These are phyloP conservation scores for Naganishia sp. DNA, from an alignment of 1,284 basidiomycete species.

Conservation along the genomic window DNA sequence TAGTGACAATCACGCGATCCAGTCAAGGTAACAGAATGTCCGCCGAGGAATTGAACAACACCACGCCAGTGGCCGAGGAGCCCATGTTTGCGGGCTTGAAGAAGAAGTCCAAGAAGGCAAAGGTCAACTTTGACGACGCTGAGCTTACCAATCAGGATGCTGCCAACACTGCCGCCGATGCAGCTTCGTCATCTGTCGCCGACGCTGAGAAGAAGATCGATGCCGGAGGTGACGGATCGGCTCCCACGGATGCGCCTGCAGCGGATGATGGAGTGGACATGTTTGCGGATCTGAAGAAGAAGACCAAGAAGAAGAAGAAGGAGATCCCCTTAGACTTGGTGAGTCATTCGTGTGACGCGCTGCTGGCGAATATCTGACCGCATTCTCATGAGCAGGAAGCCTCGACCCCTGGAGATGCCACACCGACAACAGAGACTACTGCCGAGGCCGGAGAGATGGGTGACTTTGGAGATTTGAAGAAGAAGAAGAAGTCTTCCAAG, in stretches of 20 bases:
- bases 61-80: slow-evolving; percentile 28
- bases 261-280: slow-evolving; percentile 45
- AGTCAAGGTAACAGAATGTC: slow-evolving; percentile 25
- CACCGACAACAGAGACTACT: slow-evolving; percentile 26
- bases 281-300: slow-evolving; percentile 61
- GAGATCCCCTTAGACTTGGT: slow-evolving; percentile 52
- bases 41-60: slow-evolving; percentile 27
- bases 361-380: not conserved
- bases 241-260: slow-evolving; percentile 35
- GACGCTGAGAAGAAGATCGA: slow-evolving; percentile 59
- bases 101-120: slow-evolving; percentile 58
- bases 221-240: slow-evolving; percentile 24
- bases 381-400: slow-evolving; percentile 3
- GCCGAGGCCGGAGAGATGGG: slow-evolving; percentile 42
- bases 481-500: slow-evolving; percentile 58
- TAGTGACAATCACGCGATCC: not conserved
- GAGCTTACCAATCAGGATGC: slow-evolving; percentile 37
- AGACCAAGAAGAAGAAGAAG: slow-evolving; percentile 57
- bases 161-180: slow-evolving; percentile 37
- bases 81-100: slow-evolving; percentile 57
- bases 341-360: not conserved
- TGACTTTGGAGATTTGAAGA: slow-evolving; percentile 56
- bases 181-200: slow-evolving; percentile 43
- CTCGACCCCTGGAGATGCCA: slow-evolving; percentile 18
- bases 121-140: slow-evolving; percentile 52